phyloP scores from a whole-genome alignment of 345 rosid genomes.

The Pelargonium nanum region DNA sequence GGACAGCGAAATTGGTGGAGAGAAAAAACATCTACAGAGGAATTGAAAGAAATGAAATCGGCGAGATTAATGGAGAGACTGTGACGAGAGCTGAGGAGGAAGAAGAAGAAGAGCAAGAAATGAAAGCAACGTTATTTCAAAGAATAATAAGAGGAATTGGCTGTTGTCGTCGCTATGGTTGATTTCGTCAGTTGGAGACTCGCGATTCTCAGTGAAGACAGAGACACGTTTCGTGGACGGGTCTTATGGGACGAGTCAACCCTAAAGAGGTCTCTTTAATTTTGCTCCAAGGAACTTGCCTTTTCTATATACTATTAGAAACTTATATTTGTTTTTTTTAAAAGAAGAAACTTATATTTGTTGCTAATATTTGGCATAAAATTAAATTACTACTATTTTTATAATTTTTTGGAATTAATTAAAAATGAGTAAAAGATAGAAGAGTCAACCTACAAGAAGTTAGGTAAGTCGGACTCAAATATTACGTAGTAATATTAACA shows the following conservation, averaged over 20 bases:
- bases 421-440: no score
- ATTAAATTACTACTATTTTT: no score
- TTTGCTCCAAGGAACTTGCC: background rate
- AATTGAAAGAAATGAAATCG: no score
- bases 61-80: slow-evolving; percentile 16
- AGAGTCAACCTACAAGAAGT: no score
- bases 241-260: background rate
- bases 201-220: background rate
- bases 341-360: no score
- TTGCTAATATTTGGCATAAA: no score
- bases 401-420: no score
- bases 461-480: no score
- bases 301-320: no score
- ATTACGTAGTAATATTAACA: no score
- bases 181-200: background rate
- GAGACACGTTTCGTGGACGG: background rate
- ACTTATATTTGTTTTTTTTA: no score
- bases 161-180: background rate
- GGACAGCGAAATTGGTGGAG: slow-evolving; percentile 26
- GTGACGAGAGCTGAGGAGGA: background rate
- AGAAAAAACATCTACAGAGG: slow-evolving; percentile 14
- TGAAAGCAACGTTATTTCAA: background rate
- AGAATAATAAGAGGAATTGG: background rate
- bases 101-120: background rate
- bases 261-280: background rate